A percentile compares a stretch with the other conserved stretches of the same genome.
Evolutionary conservation across 2,329 filamentous ascomycete species (phyloP).

Genomic region (Talaromyces sp.): DNA sequence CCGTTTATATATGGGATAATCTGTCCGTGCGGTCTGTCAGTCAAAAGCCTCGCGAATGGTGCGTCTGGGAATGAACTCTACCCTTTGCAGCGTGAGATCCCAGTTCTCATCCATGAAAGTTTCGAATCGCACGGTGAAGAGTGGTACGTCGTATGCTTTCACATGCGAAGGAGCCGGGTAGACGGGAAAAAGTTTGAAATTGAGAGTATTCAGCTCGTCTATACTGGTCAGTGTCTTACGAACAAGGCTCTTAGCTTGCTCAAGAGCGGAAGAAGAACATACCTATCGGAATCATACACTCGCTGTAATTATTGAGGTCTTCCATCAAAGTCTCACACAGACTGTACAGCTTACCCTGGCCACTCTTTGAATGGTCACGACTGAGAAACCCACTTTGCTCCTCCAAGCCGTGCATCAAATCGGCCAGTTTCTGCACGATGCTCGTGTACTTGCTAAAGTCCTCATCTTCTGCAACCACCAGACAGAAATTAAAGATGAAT

Average conservation of each 20-base stretch:
- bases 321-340: slow-evolving; percentile 83
- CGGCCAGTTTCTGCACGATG: slow-evolving; percentile 78
- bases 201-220: slow-evolving; percentile 92
- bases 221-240: background rate
- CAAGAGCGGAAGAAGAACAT: slow-evolving; percentile 20
- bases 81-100: slow-evolving; percentile 49
- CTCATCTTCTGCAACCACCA: slow-evolving; percentile 65
- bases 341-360: slow-evolving; percentile 52
- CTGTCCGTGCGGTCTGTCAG: slow-evolving; percentile 25
- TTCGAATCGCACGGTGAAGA: slow-evolving; percentile 57
- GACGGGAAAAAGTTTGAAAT: slow-evolving; percentile 90
- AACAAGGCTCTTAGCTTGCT: background rate
- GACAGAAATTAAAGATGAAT: slow-evolving; percentile 97
- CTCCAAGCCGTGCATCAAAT: slow-evolving; percentile 82
- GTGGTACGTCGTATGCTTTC: slow-evolving; percentile 83
- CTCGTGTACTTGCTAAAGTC: slow-evolving; percentile 76
- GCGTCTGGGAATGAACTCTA: slow-evolving; percentile 15
- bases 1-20: slow-evolving; percentile 86
- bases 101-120: slow-evolving; percentile 49
- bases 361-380: slow-evolving; percentile 37
- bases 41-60: background rate
- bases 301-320: slow-evolving; percentile 92
- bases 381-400: slow-evolving; percentile 78
- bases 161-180: slow-evolving; percentile 71
- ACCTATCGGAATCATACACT: slow-evolving; percentile 98